phyloP scores from a whole-genome alignment of 495 filamentous ascomycete species.

The Annulohypoxylon moriforme region DNA sequence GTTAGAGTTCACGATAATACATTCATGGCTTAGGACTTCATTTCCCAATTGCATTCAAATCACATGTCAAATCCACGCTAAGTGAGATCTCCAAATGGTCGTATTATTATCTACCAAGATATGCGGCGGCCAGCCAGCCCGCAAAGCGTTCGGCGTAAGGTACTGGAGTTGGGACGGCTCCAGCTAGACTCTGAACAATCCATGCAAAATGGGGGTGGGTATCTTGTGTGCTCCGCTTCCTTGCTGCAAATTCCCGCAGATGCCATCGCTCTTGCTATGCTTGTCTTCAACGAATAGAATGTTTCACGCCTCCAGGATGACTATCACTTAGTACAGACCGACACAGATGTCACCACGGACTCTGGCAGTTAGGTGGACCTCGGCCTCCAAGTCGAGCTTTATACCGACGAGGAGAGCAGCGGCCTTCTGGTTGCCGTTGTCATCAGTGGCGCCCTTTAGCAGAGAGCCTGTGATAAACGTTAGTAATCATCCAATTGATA shows the following conservation, averaged over 20 bases:
- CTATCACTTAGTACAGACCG: constrained; percentile 44
- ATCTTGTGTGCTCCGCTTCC: constrained; percentile 34
- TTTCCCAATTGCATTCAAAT: no score
- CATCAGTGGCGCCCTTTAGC: constrained; percentile 55
- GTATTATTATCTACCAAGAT: constrained; percentile 35
- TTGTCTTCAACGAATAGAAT: constrained; percentile 18
- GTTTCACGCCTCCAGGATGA: not conserved
- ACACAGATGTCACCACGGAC: constrained; percentile 58
- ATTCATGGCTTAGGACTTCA: no score
- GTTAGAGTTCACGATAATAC: no score
- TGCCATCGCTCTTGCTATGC: constrained; percentile 18
- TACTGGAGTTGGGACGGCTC: constrained; percentile 25
- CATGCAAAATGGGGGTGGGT: constrained; percentile 42
- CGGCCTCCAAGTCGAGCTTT: constrained; percentile 61
- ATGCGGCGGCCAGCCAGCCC: constrained; percentile 43
- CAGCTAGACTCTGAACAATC: constrained; percentile 24
- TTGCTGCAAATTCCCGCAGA: constrained; percentile 26
- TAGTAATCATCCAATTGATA: not conserved
- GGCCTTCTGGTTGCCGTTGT: constrained; percentile 56
- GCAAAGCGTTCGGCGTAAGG: constrained; percentile 10
- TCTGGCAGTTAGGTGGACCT: constrained; percentile 60
- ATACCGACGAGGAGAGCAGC: constrained; percentile 59
- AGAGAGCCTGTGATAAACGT: constrained; percentile 42
- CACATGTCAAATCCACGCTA: not conserved
- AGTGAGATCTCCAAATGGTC: constrained; percentile 39